Base-by-base conservation (phyloP, 768 basidiomycete species). In the Obba rivulosa region DNA sequence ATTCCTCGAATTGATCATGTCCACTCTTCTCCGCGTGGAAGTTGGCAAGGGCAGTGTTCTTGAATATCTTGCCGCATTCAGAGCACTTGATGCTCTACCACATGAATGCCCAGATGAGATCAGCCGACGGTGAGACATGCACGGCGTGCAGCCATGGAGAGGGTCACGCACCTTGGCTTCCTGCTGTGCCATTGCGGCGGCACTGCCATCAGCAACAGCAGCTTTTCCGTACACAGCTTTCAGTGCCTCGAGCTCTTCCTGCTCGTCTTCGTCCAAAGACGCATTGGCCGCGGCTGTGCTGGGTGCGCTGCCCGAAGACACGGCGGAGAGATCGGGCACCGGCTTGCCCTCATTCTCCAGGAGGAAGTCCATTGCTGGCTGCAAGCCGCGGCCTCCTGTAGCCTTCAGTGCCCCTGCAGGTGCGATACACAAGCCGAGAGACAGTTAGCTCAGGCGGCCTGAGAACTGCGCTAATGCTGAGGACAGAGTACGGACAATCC, bases 21-120 rank as follows among this genome's bases (percentile, higher is more conserved):
- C 95, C 95, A 56, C 83, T 89, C 72, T 92, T 92, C 66, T 94
- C 92, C 0, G 92, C 94, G 59, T 96, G 94, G 66, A 81, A 95
- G 56, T 90, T 89, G 13, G 91, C 94, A 14, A 95, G 71, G 2
- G 88, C 89, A 0, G 88, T 85, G 57, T 90, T 92, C 60, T 73
- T 71, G 74, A 96, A 96, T 20, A 81, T 73, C 70, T 96, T 96
- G 51, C 84, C 80, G 64, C 93, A 95, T 58, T 86, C 65, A 5
- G 81, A 76, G 62, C 90, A 92, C 68, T 83, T 87, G 70, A 92
- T 88, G 61, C 85, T 90, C 86, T 89, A n/a, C n/a, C n/a, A n/a
- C n/a, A 43, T 25, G 46, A 38, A 10, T 41, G 50, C 41, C 35
- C 39, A 4, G 38, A 46, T 10, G 39, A 40, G 21, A 4, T 50